Percentiles rank a stretch among this genome's conserved stretches.
Evolutionary conservation across 495 filamentous ascomycete genomes (phyloP).

Genomic region (Hyaloscypha variabilis): DNA sequence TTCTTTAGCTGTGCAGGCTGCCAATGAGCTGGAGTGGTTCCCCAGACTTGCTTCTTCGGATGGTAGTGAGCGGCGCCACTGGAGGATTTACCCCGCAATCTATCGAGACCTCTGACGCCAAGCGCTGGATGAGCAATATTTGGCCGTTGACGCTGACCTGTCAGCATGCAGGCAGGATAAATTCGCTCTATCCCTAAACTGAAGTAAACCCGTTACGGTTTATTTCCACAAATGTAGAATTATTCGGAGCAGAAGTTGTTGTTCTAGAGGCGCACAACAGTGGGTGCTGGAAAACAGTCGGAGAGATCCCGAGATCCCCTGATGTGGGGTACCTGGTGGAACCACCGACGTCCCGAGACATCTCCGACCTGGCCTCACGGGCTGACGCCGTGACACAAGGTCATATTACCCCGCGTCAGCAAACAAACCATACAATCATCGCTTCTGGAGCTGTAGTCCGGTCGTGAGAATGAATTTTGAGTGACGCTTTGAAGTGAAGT

Average conservation of each 20-base stretch:
- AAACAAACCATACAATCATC: background rate
- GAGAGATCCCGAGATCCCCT: slow-evolving; percentile 14
- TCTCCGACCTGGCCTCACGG: background rate
- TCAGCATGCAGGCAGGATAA: too few relatives aligned
- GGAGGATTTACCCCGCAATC: too few relatives aligned
- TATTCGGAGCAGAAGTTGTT: background rate
- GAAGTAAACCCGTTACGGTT: background rate
- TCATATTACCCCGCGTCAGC: slow-evolving; percentile 21
- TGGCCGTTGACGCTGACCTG: too few relatives aligned
- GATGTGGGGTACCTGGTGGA: background rate
- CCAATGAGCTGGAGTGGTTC: background rate
- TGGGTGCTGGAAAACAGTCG: slow-evolving; percentile 1
- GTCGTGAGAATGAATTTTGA: background rate
- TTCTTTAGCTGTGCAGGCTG: background rate
- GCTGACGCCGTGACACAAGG: background rate
- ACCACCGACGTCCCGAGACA: slow-evolving; percentile 6
- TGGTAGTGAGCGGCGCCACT: background rate
- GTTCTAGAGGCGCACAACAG: background rate
- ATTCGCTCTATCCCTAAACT: background rate
- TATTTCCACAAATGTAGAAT: background rate
- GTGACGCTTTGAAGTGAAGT: background rate
- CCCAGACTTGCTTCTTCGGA: background rate
- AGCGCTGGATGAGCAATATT: too few relatives aligned
- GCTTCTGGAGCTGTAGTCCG: slow-evolving; percentile 6
- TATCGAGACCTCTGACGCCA: too few relatives aligned